phyloP scores from a whole-genome alignment of 2,329 filamentous ascomycete species.

The Trichophyton simii region DNA sequence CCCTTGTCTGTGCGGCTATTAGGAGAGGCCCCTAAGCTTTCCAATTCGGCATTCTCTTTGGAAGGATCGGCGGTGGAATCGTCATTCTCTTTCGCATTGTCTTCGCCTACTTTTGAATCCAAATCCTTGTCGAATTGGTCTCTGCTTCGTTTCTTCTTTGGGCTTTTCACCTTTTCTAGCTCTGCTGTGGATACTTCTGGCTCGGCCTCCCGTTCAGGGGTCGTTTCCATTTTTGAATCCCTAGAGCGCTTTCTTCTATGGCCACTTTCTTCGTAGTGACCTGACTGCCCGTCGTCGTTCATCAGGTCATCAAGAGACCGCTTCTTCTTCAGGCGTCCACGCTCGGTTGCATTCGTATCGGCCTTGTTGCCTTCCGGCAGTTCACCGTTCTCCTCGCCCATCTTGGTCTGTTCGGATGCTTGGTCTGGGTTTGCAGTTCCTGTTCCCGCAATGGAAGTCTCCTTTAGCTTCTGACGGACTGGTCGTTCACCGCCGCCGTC shows the following conservation, averaged over 20 bases:
- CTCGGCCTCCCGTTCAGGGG: slow-evolving; percentile 1
- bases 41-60: slow-evolving; percentile 5
- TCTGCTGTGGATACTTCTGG: slow-evolving; percentile 3
- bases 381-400: slow-evolving; percentile 13
- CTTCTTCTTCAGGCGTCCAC: slow-evolving; percentile 27
- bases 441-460: slow-evolving; percentile 44
- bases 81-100: slow-evolving; percentile 12
- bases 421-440: slow-evolving; percentile 10
- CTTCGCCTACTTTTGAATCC: slow-evolving; percentile 15
- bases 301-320: slow-evolving; percentile 32
- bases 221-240: slow-evolving; percentile 17
- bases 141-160: slow-evolving; percentile 34
- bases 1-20: slow-evolving; percentile 16
- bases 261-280: slow-evolving; percentile 15
- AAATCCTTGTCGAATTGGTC: slow-evolving; percentile 30
- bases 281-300: slow-evolving; percentile 20
- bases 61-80: not conserved
- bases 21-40: slow-evolving; percentile 5
- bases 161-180: slow-evolving; percentile 20
- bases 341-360: slow-evolving; percentile 22
- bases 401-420: not conserved
- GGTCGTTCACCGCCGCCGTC: slow-evolving; percentile 41
- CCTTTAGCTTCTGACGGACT: slow-evolving; percentile 48
- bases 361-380: slow-evolving; percentile 9
- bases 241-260: slow-evolving; percentile 26